Base-by-base conservation (phyloP, 495 filamentous ascomycete species). In the Tuber melanosporum region DNA sequence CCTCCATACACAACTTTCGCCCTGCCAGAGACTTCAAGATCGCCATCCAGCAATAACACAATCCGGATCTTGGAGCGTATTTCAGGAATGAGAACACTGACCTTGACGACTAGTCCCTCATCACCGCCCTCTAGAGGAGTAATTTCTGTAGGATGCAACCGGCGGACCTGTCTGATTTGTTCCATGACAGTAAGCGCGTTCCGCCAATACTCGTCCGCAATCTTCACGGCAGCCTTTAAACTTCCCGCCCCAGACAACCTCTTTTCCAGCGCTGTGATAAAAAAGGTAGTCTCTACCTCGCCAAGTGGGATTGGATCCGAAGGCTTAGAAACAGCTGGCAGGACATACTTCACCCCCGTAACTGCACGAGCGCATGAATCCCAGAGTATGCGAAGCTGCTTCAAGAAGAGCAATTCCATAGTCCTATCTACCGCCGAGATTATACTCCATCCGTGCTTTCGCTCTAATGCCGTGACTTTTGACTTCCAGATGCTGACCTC, bases 341-440 rank as follows among this genome's bases (percentile, higher is more conserved):
- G 82, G 84, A 85, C 74, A 89, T 87, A 84, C 89, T 90, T 86
- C 85, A 87, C 47, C 90, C 81, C 74, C 87, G 87, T 76, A 88
- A 86, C 15, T 75, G 52, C 46, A 0, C 42, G 22, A 41, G 80
- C 73, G 9, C 78, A 19, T 82, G 84, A 76, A 80, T 86, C 76
- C 71, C 74, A 82, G 14, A n/a, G 76, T 43, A 78, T 76, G 71
- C 72, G 75, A 46, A 98, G 88, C 74, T 95, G 90, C 49, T 87
- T 86, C 77, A 88, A 86, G 85, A 96, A 97, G n/a, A 89, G 89
- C 88, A 98, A 91, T 9, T 91, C 91, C 49, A 97, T 83, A 7
- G 85, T 86, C 2, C 88, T 90, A 20, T 87, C 89, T 12, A 89
- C 86, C 17, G 91, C 91, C 0, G 89, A 89, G 74, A 90, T 87